phyloP scores from a whole-genome alignment of 2,329 filamentous ascomycete species.

The Arthroderma sp. region DNA sequence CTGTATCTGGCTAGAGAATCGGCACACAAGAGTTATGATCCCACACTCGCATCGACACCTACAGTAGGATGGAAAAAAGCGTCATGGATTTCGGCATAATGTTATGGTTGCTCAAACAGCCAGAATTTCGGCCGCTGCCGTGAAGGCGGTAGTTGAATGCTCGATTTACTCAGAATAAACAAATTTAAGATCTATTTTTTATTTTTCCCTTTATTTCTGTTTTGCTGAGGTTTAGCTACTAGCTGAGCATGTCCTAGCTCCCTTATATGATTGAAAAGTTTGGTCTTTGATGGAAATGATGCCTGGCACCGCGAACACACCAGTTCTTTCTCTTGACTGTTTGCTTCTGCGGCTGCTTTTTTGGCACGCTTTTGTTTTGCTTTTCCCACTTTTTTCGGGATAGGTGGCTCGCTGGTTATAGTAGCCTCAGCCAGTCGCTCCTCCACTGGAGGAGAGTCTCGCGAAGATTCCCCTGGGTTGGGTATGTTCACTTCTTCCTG shows the following conservation, averaged over 20 bases:
- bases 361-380: constrained; percentile 42
- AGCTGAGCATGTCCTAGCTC: constrained; percentile 51
- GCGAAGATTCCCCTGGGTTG: too few species aligned
- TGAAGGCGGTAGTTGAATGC: too few species aligned
- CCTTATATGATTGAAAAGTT: constrained; percentile 61
- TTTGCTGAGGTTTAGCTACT: constrained; percentile 11
- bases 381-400: constrained; percentile 32
- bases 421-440: constrained; percentile 10
- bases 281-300: constrained; percentile 59
- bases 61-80: too few species aligned
- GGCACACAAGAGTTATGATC: too few species aligned
- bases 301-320: constrained; percentile 69
- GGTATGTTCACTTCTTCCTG: too few species aligned
- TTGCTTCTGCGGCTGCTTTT: constrained; percentile 29
- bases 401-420: constrained; percentile 1
- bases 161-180: too few species aligned
- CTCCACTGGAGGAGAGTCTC: not conserved
- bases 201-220: constrained; percentile 6
- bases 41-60: too few species aligned
- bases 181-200: not conserved
- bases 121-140: too few species aligned
- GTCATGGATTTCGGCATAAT: too few species aligned
- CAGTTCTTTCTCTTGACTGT: constrained; percentile 29
- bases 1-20: too few species aligned
- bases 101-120: too few species aligned